A percentile compares a stretch with the other conserved stretches of the same genome.
Evolutionary conservation across 1,284 basidiomycete species (phyloP).

Genomic region (Puccinia novopanici): DNA sequence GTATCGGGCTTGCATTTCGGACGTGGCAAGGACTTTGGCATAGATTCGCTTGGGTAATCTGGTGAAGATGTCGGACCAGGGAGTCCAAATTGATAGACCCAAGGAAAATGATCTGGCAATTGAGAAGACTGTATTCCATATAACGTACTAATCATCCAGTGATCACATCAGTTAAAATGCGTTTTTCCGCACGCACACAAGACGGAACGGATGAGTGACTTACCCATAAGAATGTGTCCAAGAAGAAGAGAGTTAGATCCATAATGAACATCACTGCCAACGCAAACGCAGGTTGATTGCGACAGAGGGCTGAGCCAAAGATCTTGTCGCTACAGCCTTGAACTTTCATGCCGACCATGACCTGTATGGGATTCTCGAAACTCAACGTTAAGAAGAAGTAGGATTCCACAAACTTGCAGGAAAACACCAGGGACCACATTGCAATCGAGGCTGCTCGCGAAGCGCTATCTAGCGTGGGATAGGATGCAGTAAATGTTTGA

Average conservation of each 20-base stretch:
- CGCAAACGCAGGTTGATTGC: constrained; percentile 86
- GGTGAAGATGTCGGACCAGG: constrained; percentile 87
- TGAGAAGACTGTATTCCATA: constrained; percentile 93
- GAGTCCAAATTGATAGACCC: constrained; percentile 93
- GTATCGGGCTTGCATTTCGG: constrained; percentile 93
- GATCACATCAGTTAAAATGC: background rate
- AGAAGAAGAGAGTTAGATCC: constrained; percentile 90
- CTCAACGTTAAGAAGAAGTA: constrained; percentile 93
- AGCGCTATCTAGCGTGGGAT: constrained; percentile 69
- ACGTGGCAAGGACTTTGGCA: constrained; percentile 83
- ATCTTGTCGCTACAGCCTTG: constrained; percentile 79
- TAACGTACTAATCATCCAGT: constrained; percentile 61
- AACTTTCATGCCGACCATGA: constrained; percentile 90
- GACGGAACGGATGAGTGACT: background rate
- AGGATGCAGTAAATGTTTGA: constrained; percentile 93
- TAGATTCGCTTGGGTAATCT: constrained; percentile 91
- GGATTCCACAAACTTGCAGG: constrained; percentile 89
- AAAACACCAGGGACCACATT: constrained; percentile 86
- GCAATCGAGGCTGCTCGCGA: constrained; percentile 72
- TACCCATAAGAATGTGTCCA: constrained; percentile 91
- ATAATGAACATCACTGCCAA: constrained; percentile 94
- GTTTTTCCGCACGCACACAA: background rate
- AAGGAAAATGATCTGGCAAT: constrained; percentile 85
- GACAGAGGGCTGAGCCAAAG: constrained; percentile 77
- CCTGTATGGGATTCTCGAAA: constrained; percentile 83